These are phyloP conservation scores for Orbilia ellipsospora DNA, from an alignment of 2,329 filamentous ascomycete species.

Conservation along the genomic window DNA sequence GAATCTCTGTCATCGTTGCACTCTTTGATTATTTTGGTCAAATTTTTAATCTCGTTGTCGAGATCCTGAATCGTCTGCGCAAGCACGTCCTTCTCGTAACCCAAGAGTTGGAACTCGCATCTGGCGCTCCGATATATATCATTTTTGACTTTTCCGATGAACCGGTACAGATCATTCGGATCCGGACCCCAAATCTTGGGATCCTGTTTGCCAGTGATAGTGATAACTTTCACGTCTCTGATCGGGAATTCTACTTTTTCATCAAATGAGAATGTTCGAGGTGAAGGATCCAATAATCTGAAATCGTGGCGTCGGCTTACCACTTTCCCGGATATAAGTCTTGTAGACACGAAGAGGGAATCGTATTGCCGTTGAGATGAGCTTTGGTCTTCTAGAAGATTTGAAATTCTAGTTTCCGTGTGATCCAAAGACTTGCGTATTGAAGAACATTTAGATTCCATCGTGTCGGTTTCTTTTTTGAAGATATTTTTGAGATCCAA, in stretches of 20 bases:
- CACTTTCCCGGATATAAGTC: not conserved
- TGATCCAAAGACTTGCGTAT: not conserved
- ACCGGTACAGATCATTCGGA: not conserved
- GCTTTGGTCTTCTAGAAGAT: not conserved
- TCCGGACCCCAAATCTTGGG: not conserved
- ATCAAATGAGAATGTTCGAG: conserved; percentile 2
- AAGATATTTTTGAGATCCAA: not conserved
- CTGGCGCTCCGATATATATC: conserved; percentile 9
- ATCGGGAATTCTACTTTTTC: conserved; percentile 7
- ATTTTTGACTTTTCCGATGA: conserved; percentile 11
- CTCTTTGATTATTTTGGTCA: not conserved
- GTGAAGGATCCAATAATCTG: not conserved
- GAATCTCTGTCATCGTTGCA: not conserved
- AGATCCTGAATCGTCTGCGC: conserved; percentile 3
- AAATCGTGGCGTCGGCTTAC: not conserved
- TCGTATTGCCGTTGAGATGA: conserved; percentile 3
- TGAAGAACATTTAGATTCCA: not conserved
- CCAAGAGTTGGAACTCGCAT: conserved; percentile 11
- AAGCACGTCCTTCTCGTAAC: conserved; percentile 9
- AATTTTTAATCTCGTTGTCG: not conserved
- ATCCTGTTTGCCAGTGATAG: conserved; percentile 10
- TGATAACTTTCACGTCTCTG: not conserved
- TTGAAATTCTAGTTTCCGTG: not conserved
- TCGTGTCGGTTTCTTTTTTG: not conserved
- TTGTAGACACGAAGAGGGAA: not conserved